Evolutionary conservation across 163 green algal genomes (phyloP).

Genomic region (Chlorella variabilis): DNA sequence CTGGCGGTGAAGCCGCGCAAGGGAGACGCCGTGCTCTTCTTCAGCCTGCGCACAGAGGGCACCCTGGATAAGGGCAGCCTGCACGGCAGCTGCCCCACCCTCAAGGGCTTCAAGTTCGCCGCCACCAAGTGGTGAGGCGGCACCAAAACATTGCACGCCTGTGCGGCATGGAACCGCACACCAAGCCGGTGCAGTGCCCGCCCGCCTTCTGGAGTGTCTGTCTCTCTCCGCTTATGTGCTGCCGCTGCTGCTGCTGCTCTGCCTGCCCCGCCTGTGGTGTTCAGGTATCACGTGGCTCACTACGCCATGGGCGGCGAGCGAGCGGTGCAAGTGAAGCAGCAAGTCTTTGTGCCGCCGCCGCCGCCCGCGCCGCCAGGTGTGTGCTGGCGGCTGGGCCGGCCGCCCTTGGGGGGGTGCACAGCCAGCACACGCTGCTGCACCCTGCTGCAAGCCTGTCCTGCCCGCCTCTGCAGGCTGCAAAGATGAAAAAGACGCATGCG

Average conservation of each 20-base stretch:
- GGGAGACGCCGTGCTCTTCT: conserved; percentile 68
- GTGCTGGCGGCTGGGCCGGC: too few species aligned
- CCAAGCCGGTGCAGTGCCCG: too few species aligned
- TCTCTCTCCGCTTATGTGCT: too few species aligned
- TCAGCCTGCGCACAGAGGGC: conserved; percentile 61
- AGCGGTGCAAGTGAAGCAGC: conserved; percentile 50
- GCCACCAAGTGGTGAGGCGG: conserved; percentile 68
- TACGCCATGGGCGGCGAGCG: conserved; percentile 53
- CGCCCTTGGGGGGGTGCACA: too few species aligned
- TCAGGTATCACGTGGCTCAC: conserved; percentile 43
- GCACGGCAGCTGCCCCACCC: conserved; percentile 76
- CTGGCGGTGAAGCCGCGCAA: conserved; percentile 65
- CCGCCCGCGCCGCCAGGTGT: conserved; percentile 26
- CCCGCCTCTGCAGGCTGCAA: conserved; percentile 42
- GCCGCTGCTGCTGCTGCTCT: too few species aligned
- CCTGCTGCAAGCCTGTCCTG: too few species aligned
- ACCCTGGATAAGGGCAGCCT: conserved; percentile 62
- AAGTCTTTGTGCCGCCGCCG: conserved; percentile 37
- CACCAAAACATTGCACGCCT: too few species aligned
- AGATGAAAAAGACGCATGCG: conserved; percentile 52
- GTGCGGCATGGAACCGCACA: too few species aligned
- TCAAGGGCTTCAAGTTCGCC: conserved; percentile 52
- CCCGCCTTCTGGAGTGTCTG: too few species aligned
- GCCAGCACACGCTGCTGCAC: too few species aligned
- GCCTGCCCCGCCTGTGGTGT: too few species aligned